Percentiles rank a stretch among this genome's conserved stretches.
Conservation (phyloP, 768 basidiomycete genomes). For the Boletus edulis region DNA sequence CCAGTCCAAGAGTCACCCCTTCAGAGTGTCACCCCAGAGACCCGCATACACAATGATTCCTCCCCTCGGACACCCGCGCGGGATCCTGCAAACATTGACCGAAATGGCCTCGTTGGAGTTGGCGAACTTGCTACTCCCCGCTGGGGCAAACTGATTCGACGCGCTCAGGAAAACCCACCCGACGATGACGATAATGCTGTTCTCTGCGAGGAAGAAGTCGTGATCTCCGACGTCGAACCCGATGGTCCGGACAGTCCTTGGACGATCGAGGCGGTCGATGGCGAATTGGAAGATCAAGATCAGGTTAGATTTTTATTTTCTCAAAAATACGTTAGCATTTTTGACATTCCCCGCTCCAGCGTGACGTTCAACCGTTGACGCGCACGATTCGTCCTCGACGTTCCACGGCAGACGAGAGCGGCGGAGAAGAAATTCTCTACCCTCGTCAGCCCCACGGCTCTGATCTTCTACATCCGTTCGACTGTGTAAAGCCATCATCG, state of each 20-base stretch:
- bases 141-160: slow-evolving; percentile 65
- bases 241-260: slow-evolving; percentile 75
- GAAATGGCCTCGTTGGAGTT: slow-evolving; percentile 86
- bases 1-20: slow-evolving; percentile 43
- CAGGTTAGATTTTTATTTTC: slow-evolving; percentile 44
- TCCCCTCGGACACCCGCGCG: slow-evolving; percentile 70
- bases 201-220: slow-evolving; percentile 31
- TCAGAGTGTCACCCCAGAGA: slow-evolving; percentile 62
- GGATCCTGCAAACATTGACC: slow-evolving; percentile 79
- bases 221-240: slow-evolving; percentile 40
- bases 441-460: slow-evolving; percentile 54
- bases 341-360: slow-evolving; percentile 30
- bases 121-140: slow-evolving; percentile 97
- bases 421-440: slow-evolving; percentile 88
- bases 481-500: slow-evolving; percentile 31
- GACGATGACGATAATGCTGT: slow-evolving; percentile 42
- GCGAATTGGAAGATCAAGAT: slow-evolving; percentile 68
- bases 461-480: slow-evolving; percentile 32
- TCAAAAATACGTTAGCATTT: background rate
- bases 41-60: slow-evolving; percentile 46
- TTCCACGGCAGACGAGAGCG: slow-evolving; percentile 80
- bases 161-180: slow-evolving; percentile 30
- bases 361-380: slow-evolving; percentile 42
- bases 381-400: slow-evolving; percentile 56
- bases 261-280: slow-evolving; percentile 87